Evolutionary conservation across 2,329 filamentous ascomycete species (phyloP).

Genomic region (Periglandula ipomoeae): DNA sequence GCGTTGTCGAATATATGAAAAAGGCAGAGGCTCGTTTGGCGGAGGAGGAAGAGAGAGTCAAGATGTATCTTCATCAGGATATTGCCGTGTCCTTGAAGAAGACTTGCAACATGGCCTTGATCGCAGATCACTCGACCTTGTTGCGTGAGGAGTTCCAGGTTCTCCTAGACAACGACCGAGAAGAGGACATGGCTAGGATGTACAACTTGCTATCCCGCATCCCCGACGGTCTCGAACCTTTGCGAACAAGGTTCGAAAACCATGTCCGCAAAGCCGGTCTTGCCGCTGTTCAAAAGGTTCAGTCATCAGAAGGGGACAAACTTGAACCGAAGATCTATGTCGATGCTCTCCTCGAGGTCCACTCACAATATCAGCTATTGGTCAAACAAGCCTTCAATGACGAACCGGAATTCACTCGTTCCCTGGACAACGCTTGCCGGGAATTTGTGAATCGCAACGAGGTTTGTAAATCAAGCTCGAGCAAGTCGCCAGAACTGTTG

Average conservation of each 20-base stretch:
- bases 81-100: slow-evolving; percentile 79
- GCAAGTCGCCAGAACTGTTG: slow-evolving; percentile 86
- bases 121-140: slow-evolving; percentile 77
- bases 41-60: slow-evolving; percentile 90
- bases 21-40: slow-evolving; percentile 85
- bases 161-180: slow-evolving; percentile 84
- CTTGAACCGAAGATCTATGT: slow-evolving; percentile 96
- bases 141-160: slow-evolving; percentile 93
- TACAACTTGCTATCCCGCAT: slow-evolving; percentile 86
- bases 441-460: slow-evolving; percentile 98
- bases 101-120: slow-evolving; percentile 79
- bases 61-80: slow-evolving; percentile 83
- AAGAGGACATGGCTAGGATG: slow-evolving; percentile 94
- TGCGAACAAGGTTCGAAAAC: slow-evolving; percentile 78
- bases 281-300: slow-evolving; percentile 82
- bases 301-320: slow-evolving; percentile 74
- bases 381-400: slow-evolving; percentile 90
- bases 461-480: slow-evolving; percentile 87
- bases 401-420: slow-evolving; percentile 93
- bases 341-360: slow-evolving; percentile 86
- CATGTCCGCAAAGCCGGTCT: slow-evolving; percentile 88
- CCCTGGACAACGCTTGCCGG: slow-evolving; percentile 90
- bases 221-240: slow-evolving; percentile 80
- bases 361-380: slow-evolving; percentile 83
- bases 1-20: slow-evolving; percentile 99